Conservation (phyloP, 2,329 filamentous ascomycete genomes). For the Ascochyta pisi region DNA sequence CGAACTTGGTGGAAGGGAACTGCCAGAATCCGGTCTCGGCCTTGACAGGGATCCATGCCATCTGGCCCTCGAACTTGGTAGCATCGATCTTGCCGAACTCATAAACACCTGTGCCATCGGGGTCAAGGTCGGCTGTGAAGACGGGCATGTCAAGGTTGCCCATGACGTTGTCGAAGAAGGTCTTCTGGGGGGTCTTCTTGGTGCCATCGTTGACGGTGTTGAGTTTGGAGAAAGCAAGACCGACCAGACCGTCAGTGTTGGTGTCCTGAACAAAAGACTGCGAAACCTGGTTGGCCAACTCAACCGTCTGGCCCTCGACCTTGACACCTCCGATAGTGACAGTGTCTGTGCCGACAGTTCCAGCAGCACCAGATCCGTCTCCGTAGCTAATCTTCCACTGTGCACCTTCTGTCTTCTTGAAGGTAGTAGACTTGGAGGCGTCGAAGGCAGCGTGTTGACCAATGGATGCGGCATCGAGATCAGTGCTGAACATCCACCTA, state of each 20-base stretch:
- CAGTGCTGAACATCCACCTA: slow-evolving; percentile 74
- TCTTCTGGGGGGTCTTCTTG: slow-evolving; percentile 67
- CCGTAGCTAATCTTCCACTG: slow-evolving; percentile 73
- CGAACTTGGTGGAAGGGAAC: slow-evolving; percentile 64
- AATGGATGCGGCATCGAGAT: slow-evolving; percentile 56
- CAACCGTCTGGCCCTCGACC: slow-evolving; percentile 69
- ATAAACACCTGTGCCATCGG: slow-evolving; percentile 68
- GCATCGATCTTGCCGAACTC: slow-evolving; percentile 76
- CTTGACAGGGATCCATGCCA: slow-evolving; percentile 69
- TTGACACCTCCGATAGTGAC: slow-evolving; percentile 71
- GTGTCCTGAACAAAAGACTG: slow-evolving; percentile 64
- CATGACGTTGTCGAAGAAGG: slow-evolving; percentile 76
- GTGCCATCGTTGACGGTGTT: slow-evolving; percentile 63
- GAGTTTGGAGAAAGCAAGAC: slow-evolving; percentile 69
- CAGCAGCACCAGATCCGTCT: slow-evolving; percentile 68
- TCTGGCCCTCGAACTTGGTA: slow-evolving; percentile 66
- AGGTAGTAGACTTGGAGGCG: slow-evolving; percentile 60
- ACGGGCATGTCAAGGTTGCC: slow-evolving; percentile 67
- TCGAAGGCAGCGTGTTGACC: slow-evolving; percentile 64
- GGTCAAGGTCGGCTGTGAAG: slow-evolving; percentile 73
- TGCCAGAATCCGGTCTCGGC: slow-evolving; percentile 72
- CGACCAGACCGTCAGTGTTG: slow-evolving; percentile 72
- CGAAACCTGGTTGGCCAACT: slow-evolving; percentile 68
- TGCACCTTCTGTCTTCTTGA: slow-evolving; percentile 56
- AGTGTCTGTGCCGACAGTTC: slow-evolving; percentile 71